Conservation (phyloP, 2,329 filamentous ascomycete species). For the Calonectria montana region DNA sequence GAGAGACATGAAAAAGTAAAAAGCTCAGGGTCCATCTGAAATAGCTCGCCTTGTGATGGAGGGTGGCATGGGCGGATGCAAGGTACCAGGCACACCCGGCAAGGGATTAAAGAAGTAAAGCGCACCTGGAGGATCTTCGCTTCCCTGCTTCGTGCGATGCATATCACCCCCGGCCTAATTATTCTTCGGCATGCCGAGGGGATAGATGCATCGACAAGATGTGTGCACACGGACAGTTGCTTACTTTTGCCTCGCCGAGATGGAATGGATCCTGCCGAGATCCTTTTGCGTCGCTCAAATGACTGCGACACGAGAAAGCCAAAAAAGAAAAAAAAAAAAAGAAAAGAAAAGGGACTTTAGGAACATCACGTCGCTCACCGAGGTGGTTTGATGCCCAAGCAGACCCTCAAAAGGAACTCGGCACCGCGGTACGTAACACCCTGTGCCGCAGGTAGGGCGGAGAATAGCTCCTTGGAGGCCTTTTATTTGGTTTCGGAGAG, state of each 20-base stretch:
- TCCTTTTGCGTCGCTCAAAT: neutral
- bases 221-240: neutral
- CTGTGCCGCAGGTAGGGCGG: conserved; percentile 5
- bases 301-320: neutral
- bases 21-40: neutral
- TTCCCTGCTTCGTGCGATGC: conserved; percentile 9
- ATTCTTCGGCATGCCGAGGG: conserved; percentile 2
- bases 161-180: conserved; percentile 14
- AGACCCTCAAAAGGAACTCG: neutral
- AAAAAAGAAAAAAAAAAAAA: neutral
- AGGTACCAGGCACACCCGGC: conserved; percentile 25
- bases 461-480: neutral
- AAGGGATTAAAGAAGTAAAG: conserved; percentile 5
- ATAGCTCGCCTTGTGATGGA: conserved; percentile 17
- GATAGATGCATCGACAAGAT: neutral
- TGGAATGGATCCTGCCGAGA: conserved; percentile 1
- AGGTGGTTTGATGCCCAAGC: neutral
- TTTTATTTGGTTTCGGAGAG: neutral
- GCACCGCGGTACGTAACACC: neutral
- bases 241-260: conserved; percentile 5
- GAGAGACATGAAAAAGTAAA: conserved; percentile 6
- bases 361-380: neutral
- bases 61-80: conserved; percentile 20
- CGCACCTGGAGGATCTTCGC: conserved; percentile 10
- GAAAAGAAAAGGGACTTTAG: neutral